Percentiles rank a stretch among this genome's conserved stretches.
Conservation (phyloP, 2,329 filamentous ascomycete genomes). For the Colletotrichum truncatum region DNA sequence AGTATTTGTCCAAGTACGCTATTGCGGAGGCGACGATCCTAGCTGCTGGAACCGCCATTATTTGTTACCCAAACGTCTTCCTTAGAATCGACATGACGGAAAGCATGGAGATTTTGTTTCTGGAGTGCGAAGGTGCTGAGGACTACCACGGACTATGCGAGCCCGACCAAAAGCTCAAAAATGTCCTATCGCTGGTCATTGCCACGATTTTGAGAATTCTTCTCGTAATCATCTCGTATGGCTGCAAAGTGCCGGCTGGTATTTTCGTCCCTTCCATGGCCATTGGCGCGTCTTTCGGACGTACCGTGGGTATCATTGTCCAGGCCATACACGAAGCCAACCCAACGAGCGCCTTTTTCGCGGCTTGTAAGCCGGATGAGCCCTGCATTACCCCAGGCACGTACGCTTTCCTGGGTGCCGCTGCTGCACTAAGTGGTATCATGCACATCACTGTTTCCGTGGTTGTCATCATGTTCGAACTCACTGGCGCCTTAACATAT, state of each 20-base stretch:
- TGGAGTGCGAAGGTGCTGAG: conserved; percentile 89
- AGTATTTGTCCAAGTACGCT: conserved; percentile 85
- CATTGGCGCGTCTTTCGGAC: conserved; percentile 91
- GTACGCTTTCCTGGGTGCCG: conserved; percentile 94
- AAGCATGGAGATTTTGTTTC: conserved; percentile 97
- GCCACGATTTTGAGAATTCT: conserved; percentile 85
- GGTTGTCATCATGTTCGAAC: conserved; percentile 99
- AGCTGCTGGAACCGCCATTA: conserved; percentile 82
- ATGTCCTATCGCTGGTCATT: conserved; percentile 79
- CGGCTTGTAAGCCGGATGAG: conserved; percentile 87
- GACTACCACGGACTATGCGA: conserved; percentile 94
- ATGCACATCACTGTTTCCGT: conserved; percentile 99
- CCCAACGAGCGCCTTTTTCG: conserved; percentile 85
- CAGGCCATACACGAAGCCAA: conserved; percentile 88
- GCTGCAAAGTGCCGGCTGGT: conserved; percentile 96
- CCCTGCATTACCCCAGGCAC: conserved; percentile 98
- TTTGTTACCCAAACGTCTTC: conserved; percentile 98
- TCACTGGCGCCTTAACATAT: conserved; percentile 96
- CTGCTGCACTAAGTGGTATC: conserved; percentile 90
- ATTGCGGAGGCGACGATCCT: conserved; percentile 87
- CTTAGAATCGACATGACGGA: conserved; percentile 98
- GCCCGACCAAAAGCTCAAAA: conserved; percentile 75
- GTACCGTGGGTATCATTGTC: conserved; percentile 93
- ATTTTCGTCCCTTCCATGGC: conserved; percentile 99
- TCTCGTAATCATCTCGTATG: conserved; percentile 94